Conservation (phyloP, 139 green algal species). For the Nannochloris sp. region DNA sequence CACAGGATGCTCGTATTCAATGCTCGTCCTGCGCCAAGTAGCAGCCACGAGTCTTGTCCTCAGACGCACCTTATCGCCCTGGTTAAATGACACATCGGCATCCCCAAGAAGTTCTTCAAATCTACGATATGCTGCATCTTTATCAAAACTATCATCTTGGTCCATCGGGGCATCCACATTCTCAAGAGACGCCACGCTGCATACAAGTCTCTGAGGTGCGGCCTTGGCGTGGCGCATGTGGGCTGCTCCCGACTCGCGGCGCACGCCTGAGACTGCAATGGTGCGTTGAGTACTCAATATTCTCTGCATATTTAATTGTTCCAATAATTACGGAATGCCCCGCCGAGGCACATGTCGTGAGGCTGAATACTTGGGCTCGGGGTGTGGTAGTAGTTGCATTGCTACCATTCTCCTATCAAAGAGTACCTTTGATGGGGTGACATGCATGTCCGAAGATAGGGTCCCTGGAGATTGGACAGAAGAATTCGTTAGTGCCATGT, state of each 20-base stretch:
- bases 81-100: neutral
- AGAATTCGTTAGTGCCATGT: too few relatives aligned
- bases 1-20: too few relatives aligned
- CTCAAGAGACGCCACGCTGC: neutral
- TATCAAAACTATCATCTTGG: slow-evolving; percentile 5
- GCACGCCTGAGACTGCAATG: neutral
- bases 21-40: neutral
- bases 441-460: too few relatives aligned
- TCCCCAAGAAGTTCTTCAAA: slow-evolving; percentile 35
- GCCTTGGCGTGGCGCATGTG: neutral
- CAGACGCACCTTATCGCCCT: slow-evolving; percentile 24
- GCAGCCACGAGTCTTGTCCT: neutral
- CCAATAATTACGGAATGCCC: too few relatives aligned
- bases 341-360: too few relatives aligned
- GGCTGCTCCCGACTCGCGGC: neutral
- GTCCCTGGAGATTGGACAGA: too few relatives aligned
- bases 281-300: neutral
- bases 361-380: too few relatives aligned
- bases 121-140: slow-evolving; percentile 20
- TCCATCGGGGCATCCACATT: slow-evolving; percentile 6
- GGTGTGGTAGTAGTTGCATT: too few relatives aligned
- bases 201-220: slow-evolving; percentile 1
- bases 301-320: too few relatives aligned
- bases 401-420: too few relatives aligned
- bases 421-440: too few relatives aligned